Conservation (phyloP, 371 early-diverging fungal species). For the Circinella umbellata region DNA sequence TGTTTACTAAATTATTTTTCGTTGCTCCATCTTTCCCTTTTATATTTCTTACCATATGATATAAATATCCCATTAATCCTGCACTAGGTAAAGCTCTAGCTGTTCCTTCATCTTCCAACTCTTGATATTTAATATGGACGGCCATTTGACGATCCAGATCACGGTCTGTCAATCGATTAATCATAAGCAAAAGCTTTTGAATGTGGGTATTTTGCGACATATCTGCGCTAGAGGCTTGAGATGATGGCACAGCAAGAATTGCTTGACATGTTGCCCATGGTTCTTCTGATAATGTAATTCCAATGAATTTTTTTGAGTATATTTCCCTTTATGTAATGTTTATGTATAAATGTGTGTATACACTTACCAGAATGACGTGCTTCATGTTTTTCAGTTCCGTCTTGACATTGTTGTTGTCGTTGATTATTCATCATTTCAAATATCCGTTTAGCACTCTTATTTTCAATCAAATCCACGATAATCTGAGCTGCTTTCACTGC, state of each 20-base stretch:
- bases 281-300: constrained; percentile 12
- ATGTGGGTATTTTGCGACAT: constrained; percentile 36
- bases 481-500: constrained; percentile 39
- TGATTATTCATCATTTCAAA: constrained; percentile 41
- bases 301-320: not conserved
- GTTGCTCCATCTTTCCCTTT: not conserved
- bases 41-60: constrained; percentile 43
- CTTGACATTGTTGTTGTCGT: constrained; percentile 3
- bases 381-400: constrained; percentile 13
- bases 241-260: constrained; percentile 19
- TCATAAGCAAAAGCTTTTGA: constrained; percentile 35
- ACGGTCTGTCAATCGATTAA: constrained; percentile 47
- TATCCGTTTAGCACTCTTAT: constrained; percentile 39
- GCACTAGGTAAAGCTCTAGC: constrained; percentile 60
- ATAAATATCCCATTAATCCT: constrained; percentile 50
- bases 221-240: constrained; percentile 9
- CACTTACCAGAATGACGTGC: constrained; percentile 9
- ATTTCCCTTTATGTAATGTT: not conserved
- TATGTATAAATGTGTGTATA: not conserved
- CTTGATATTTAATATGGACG: constrained; percentile 57
- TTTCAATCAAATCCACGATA: constrained; percentile 46
- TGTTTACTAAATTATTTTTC: not conserved
- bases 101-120: constrained; percentile 59
- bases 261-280: constrained; percentile 36
- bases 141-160: constrained; percentile 46